A percentile compares a stretch with the other conserved stretches of the same genome.
phyloP scores from a whole-genome alignment of 2,329 filamentous ascomycete species.

The Clarireedia homoeocarpa region DNA sequence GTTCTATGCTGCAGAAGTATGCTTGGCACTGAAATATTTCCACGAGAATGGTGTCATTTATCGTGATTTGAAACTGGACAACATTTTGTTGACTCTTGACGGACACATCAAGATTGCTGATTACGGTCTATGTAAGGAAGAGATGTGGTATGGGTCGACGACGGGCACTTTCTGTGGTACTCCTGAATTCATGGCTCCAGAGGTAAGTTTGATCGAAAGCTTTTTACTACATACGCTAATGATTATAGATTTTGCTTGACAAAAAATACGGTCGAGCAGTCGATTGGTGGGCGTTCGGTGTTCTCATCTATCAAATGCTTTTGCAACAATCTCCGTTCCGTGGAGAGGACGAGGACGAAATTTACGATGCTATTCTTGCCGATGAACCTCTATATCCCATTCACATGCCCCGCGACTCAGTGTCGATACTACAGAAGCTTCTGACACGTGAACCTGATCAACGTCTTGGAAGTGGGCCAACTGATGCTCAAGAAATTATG shows the following conservation, averaged over 20 bases:
- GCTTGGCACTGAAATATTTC: slow-evolving; percentile 96
- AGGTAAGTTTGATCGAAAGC: slow-evolving; percentile 48
- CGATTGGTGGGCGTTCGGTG: slow-evolving; percentile 99
- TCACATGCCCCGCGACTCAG: slow-evolving; percentile 95
- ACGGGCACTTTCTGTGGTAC: slow-evolving; percentile 98
- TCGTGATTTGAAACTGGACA: slow-evolving; percentile 70
- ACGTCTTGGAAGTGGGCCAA: slow-evolving; percentile 86
- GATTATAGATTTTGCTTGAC: slow-evolving; percentile 74
- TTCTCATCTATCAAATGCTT: slow-evolving; percentile 99
- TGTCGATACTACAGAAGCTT: slow-evolving; percentile 95
- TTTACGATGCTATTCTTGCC: slow-evolving; percentile 95
- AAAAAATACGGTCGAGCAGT: slow-evolving; percentile 98
- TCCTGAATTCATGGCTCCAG: slow-evolving; percentile 99
- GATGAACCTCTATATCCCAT: slow-evolving; percentile 98
- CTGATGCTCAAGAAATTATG: slow-evolving; percentile 98
- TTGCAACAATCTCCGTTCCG: slow-evolving; percentile 98
- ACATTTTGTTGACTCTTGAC: slow-evolving; percentile 89
- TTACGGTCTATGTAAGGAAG: slow-evolving; percentile 98
- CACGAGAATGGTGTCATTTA: slow-evolving; percentile 99
- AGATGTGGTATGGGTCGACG: slow-evolving; percentile 98
- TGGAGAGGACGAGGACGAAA: slow-evolving; percentile 97
- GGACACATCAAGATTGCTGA: slow-evolving; percentile 98
- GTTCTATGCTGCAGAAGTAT: slow-evolving; percentile 97
- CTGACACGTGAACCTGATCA: slow-evolving; percentile 91
- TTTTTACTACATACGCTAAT: slow-evolving; percentile 24